Conservation (phyloP, 1,139 yeast species). For the Arxiozyma bovina region DNA sequence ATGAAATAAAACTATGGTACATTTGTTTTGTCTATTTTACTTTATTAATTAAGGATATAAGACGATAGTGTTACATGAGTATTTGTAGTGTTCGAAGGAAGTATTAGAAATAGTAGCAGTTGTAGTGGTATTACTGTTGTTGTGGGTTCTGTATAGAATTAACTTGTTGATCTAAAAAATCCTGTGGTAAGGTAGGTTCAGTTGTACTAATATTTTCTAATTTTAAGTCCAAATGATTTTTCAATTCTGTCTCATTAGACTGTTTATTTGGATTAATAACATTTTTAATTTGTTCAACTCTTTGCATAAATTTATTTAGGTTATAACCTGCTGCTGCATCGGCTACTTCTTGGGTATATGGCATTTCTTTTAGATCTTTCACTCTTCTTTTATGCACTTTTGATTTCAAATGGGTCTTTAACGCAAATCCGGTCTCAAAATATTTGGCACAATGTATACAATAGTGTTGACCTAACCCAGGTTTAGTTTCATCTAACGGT, state of each 20-base stretch:
- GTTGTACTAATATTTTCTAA: conserved; percentile 25
- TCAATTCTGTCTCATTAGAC: conserved; percentile 22
- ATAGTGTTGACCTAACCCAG: conserved; percentile 91
- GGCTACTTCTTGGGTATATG: conserved; percentile 80
- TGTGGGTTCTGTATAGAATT: not conserved
- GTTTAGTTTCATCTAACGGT: conserved; percentile 78
- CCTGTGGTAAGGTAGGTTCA: conserved; percentile 28
- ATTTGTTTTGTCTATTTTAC: not conserved
- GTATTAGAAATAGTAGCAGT: not conserved
- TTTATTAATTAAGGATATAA: not conserved
- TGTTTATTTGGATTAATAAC: conserved; percentile 25
- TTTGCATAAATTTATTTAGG: conserved; percentile 53
- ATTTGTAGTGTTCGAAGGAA: conserved; percentile 23
- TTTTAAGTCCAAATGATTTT: conserved; percentile 21
- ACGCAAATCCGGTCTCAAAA: conserved; percentile 68
- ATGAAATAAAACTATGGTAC: too few relatives aligned
- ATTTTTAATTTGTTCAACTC: conserved; percentile 49
- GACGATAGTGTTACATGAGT: not conserved
- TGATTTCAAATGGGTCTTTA: conserved; percentile 61
- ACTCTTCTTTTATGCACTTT: conserved; percentile 83
- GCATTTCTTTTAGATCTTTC: conserved; percentile 63
- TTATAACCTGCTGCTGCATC: conserved; percentile 85
- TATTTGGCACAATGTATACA: conserved; percentile 92
- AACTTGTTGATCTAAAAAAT: conserved; percentile 1
- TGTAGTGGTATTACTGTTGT: not conserved